phyloP scores from a whole-genome alignment of 2,329 filamentous ascomycete genomes.

The Corynespora cassiicola region DNA sequence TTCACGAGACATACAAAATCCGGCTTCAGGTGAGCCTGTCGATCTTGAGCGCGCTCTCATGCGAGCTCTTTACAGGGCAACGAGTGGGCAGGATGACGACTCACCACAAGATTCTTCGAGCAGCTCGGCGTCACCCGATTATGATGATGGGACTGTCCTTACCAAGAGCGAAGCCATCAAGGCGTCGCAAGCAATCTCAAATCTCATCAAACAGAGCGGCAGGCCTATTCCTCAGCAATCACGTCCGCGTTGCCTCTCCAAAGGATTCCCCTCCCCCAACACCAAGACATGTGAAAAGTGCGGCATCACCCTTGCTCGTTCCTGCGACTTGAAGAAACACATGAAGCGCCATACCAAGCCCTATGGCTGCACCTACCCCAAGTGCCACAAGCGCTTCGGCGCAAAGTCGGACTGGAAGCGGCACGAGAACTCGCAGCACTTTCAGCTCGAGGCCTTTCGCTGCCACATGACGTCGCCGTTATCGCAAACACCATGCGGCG shows the following conservation, averaged over 20 bases:
- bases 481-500: slow-evolving; percentile 55
- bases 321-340: slow-evolving; percentile 69
- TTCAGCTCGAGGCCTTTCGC: slow-evolving; percentile 73
- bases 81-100: slow-evolving; percentile 7
- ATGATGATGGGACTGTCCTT: slow-evolving; percentile 13
- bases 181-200: slow-evolving; percentile 29
- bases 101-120: background rate
- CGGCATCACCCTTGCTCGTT: slow-evolving; percentile 27
- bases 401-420: slow-evolving; percentile 95
- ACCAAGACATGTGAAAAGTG: slow-evolving; percentile 29
- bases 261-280: slow-evolving; percentile 13
- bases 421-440: slow-evolving; percentile 83
- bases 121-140: background rate
- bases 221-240: slow-evolving; percentile 11
- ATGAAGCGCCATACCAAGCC: slow-evolving; percentile 80
- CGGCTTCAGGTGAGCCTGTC: slow-evolving; percentile 16
- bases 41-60: slow-evolving; percentile 32
- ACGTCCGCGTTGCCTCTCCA: slow-evolving; percentile 18
- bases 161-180: slow-evolving; percentile 28
- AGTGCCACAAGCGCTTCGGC: slow-evolving; percentile 78
- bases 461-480: slow-evolving; percentile 56
- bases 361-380: slow-evolving; percentile 78
- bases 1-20: slow-evolving; percentile 21
- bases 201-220: slow-evolving; percentile 29
- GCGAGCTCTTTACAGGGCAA: slow-evolving; percentile 20